Evolutionary conservation across 129 eudicot genomes (phyloP), one percentile per base, ranked within the genome.

Genomic region (Flaveria sonorensis): DNA sequence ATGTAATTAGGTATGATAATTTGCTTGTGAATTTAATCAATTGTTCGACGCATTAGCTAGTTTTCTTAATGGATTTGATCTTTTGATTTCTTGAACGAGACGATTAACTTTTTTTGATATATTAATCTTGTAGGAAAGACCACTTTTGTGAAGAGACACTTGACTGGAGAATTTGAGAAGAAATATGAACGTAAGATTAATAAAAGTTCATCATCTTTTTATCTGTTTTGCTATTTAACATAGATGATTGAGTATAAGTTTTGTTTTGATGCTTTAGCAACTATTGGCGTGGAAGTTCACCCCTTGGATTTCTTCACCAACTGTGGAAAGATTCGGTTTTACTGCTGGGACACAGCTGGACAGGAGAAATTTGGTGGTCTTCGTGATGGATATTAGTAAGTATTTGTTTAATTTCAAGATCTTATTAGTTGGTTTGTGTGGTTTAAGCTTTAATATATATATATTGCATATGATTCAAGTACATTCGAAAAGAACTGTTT

Each of bases 261-360:
- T 0, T 66, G 0, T 42, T 43, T 45, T 32, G 43, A 46, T 4
- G 28, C 56, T 0, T 47, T 42, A 81, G 86, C 88, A n/a, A 84
- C 91, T 23, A 87, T 78, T 46, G 92, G 88, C 8, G 88, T 85
- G 19, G 90, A 85, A 50, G 90, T 88, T 36, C 90, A 83, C 48
- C 92, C 88, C 5, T 30, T 85, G 81, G 90, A 85, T 45, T 88
- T 88, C 79, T 72, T 47, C 81, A 88, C 92, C 1, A 88, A 81
- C 70, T 86, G 90, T 71, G 86, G 89, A 23, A 71, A 83, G 77
- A 81, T 88, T 12, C 77, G 90, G 5, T 88, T 85, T 63, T 78
- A 86, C 62, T 85, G 90, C 43, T 88, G 90, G 90, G 90, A 85
- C 80, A 85, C 90, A 7, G 88, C 90, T 19, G 90, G 92, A 6